Evolutionary conservation across 2,329 filamentous ascomycete genomes (phyloP).

Genomic region (Fusarium virguliforme): DNA sequence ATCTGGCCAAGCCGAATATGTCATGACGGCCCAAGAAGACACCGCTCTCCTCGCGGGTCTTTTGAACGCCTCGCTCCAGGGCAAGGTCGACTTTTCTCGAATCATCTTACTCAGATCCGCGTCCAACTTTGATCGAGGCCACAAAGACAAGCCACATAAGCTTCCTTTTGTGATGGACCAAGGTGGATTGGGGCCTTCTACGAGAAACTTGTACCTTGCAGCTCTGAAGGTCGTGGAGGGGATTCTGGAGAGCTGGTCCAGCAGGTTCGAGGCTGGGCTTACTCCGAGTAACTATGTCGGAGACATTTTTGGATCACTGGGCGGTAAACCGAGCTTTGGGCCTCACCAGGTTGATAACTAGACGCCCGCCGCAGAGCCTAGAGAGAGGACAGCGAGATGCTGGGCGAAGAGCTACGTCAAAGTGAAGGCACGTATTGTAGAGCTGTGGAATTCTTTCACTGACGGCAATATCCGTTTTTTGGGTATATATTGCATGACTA

Average conservation of each 20-base stretch:
- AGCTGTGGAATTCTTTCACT: too few relatives aligned
- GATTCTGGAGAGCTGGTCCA: constrained; percentile 29
- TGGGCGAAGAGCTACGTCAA: not conserved
- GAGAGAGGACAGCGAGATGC: too few relatives aligned
- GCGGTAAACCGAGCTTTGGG: constrained; percentile 38
- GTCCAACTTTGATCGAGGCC: constrained; percentile 43
- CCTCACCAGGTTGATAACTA: constrained; percentile 18
- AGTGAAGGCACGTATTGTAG: too few relatives aligned
- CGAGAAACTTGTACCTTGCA: constrained; percentile 38
- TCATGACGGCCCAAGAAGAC: constrained; percentile 47
- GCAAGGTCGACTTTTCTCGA: constrained; percentile 39
- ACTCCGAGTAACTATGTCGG: constrained; percentile 36
- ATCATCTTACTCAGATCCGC: constrained; percentile 40
- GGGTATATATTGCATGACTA: too few relatives aligned
- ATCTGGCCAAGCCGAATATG: constrained; percentile 32
- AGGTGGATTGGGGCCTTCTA: constrained; percentile 39
- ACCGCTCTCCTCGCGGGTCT: constrained; percentile 38
- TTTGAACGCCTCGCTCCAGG: constrained; percentile 33
- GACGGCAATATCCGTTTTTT: too few relatives aligned
- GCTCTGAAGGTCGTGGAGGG: constrained; percentile 34
- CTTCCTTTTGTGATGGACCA: constrained; percentile 45
- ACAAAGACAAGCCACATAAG: constrained; percentile 37
- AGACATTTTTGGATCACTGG: constrained; percentile 43
- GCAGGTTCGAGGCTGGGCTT: constrained; percentile 31
- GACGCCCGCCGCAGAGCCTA: not conserved